These are phyloP conservation scores for Ensete ventricosum DNA, from an alignment of 176 grass and related monocot species.

Conservation along the genomic window DNA sequence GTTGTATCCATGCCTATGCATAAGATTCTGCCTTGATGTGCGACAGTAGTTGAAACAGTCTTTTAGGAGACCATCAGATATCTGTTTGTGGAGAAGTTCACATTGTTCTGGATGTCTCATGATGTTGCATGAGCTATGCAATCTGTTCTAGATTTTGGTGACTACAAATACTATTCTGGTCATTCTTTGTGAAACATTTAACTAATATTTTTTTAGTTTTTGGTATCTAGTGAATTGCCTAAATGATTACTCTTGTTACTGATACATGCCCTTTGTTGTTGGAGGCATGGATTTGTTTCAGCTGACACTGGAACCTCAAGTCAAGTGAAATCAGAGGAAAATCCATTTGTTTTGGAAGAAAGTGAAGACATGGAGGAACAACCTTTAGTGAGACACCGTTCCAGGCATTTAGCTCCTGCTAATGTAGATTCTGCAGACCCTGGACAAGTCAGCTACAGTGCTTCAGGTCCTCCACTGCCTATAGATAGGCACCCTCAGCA, in stretches of 20 bases:
- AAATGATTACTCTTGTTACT: not conserved
- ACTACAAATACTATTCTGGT: not conserved
- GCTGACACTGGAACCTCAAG: not conserved
- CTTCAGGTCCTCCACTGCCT: constrained; percentile 25
- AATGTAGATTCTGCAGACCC: constrained; percentile 26
- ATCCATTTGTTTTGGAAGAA: constrained; percentile 27
- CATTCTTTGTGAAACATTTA: not conserved
- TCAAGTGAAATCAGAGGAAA: not conserved
- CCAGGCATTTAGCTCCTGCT: constrained; percentile 30
- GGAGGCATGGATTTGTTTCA: not conserved
- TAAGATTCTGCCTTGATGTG: not conserved
- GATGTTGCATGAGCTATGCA: not conserved
- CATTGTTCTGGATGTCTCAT: not conserved
- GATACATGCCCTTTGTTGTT: not conserved
- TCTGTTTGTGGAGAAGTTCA: not conserved
- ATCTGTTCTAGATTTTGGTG: not conserved
- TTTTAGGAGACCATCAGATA: not conserved
- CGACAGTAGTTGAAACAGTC: not conserved
- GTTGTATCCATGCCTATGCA: too few relatives aligned
- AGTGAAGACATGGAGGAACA: constrained; percentile 60
- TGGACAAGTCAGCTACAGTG: constrained; percentile 25
- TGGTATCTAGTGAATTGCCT: not conserved
- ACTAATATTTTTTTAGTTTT: too few relatives aligned
- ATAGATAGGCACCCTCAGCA: constrained; percentile 16
- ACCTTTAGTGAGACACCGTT: constrained; percentile 52